Conservation (phyloP, 129 eudicot species). For the Tagetes patula region DNA sequence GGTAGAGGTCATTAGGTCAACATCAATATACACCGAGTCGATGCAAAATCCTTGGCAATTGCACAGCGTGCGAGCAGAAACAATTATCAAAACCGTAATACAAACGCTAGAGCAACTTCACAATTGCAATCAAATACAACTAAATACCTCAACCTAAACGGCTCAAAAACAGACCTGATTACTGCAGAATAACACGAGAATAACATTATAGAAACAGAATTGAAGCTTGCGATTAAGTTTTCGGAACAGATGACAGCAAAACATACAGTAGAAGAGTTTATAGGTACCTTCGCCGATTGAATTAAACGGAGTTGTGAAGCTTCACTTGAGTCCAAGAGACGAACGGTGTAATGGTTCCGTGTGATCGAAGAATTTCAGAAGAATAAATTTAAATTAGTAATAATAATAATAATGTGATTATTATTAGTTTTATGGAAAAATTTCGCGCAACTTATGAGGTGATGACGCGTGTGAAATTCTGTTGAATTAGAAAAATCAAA, state of each 20-base stretch:
- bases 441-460: slow-evolving; percentile 4
- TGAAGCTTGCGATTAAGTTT: not conserved
- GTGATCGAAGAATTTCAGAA: slow-evolving; percentile 21
- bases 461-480: slow-evolving; percentile 28
- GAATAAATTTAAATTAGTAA: not conserved
- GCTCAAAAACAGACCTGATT: slow-evolving; percentile 21
- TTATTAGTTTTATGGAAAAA: not conserved
- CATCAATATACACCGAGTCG: not conserved
- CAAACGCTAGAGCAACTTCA: slow-evolving; percentile 5
- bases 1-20: not conserved
- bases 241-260: not conserved
- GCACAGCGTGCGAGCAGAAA: slow-evolving; percentile 4
- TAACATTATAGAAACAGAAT: slow-evolving; percentile 9
- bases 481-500: slow-evolving; percentile 23
- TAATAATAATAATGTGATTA: not conserved
- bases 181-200: not conserved
- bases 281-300: slow-evolving; percentile 24
- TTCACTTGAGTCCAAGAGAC: slow-evolving; percentile 28
- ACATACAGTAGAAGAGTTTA: not conserved
- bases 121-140: slow-evolving; percentile 5
- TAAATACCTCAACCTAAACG: not conserved
- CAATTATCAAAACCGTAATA: not conserved
- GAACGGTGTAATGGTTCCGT: slow-evolving; percentile 20
- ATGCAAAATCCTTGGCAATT: slow-evolving; percentile 12
- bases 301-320: slow-evolving; percentile 28